These are phyloP conservation scores for Nannizzia gypsea DNA, from an alignment of 2,329 filamentous ascomycete genomes.

Conservation along the genomic window DNA sequence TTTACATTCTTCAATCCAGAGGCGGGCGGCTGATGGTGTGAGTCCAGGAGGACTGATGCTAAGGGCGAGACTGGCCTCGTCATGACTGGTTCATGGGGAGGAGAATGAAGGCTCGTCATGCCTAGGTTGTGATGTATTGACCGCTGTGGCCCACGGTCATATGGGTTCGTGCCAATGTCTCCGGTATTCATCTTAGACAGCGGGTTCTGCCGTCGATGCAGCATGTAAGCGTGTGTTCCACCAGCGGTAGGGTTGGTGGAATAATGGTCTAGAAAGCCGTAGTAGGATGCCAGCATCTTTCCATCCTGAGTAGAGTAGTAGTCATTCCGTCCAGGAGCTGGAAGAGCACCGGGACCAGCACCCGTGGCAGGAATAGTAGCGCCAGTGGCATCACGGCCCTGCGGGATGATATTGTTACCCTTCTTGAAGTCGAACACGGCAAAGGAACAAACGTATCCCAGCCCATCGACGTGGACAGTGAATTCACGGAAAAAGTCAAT, in stretches of 20 bases:
- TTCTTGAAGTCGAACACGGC: slow-evolving; percentile 96
- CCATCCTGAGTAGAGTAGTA: slow-evolving; percentile 93
- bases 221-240: slow-evolving; percentile 49
- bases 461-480: slow-evolving; percentile 88
- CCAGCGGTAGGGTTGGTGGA: slow-evolving; percentile 60
- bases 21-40: slow-evolving; percentile 35
- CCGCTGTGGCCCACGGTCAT: not conserved
- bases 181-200: slow-evolving; percentile 34
- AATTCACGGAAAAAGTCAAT: slow-evolving; percentile 98
- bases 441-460: slow-evolving; percentile 94
- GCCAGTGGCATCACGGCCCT: slow-evolving; percentile 19
- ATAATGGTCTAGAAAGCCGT: slow-evolving; percentile 90
- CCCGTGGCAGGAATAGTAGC: slow-evolving; percentile 8
- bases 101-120: not conserved
- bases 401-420: slow-evolving; percentile 47
- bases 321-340: slow-evolving; percentile 55
- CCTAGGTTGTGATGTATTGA: not conserved
- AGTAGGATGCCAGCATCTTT: slow-evolving; percentile 96
- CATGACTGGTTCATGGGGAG: slow-evolving; percentile 21
- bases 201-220: slow-evolving; percentile 42
- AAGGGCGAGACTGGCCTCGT: slow-evolving; percentile 26
- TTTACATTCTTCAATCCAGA: slow-evolving; percentile 26
- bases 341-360: slow-evolving; percentile 16
- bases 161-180: not conserved
- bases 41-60: slow-evolving; percentile 36